A percentile compares a stretch with the other conserved stretches of the same genome.
These are phyloP conservation scores for Aureobasidium sp. DNA, from an alignment of 2,329 filamentous ascomycete genomes.

Conservation along the genomic window DNA sequence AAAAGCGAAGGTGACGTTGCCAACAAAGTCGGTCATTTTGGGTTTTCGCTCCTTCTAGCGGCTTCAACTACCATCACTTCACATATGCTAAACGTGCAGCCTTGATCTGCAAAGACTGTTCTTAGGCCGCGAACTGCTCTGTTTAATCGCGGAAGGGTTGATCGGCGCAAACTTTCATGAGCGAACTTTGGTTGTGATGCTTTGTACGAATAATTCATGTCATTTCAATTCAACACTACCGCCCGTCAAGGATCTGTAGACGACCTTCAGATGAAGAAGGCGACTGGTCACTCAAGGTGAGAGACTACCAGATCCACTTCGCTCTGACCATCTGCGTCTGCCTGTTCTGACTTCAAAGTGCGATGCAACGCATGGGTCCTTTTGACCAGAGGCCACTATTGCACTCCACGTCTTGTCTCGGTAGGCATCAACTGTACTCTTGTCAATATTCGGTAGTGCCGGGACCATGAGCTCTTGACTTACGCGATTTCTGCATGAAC, in stretches of 20 bases:
- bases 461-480: constrained; percentile 36
- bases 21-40: background rate
- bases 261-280: too few species aligned
- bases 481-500: constrained; percentile 84
- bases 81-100: too few species aligned
- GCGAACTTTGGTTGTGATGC: background rate
- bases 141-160: background rate
- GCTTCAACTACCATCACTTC: too few species aligned
- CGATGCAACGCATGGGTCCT: constrained; percentile 62
- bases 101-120: too few species aligned
- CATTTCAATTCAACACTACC: background rate
- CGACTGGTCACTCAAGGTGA: background rate
- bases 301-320: constrained; percentile 14
- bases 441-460: background rate
- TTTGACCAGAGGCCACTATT: constrained; percentile 69
- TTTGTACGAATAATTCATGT: background rate
- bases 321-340: constrained; percentile 55
- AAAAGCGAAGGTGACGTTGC: background rate
- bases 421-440: constrained; percentile 71
- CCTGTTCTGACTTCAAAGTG: constrained; percentile 86
- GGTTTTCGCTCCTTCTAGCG: background rate
- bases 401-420: constrained; percentile 81
- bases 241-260: background rate
- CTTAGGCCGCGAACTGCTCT: too few species aligned
- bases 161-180: background rate